Evolutionary conservation across 2,329 filamentous ascomycete genomes (phyloP).

Genomic region (Fusarium virguliforme): DNA sequence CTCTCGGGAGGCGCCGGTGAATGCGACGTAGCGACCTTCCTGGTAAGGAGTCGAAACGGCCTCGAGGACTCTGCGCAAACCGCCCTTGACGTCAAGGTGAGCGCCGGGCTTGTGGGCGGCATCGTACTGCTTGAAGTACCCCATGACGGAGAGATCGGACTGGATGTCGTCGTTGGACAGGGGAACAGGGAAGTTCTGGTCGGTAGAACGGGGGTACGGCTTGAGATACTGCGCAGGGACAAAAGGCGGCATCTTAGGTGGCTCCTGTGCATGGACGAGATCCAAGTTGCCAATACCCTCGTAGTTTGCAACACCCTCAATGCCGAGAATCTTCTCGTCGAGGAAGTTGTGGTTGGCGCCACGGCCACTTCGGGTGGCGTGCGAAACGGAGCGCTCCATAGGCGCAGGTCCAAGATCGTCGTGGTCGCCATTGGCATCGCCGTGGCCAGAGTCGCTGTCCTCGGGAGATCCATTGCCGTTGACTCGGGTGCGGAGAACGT

Average conservation of each 20-base stretch:
- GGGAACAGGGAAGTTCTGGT: conserved; percentile 70
- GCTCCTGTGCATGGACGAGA: conserved; percentile 69
- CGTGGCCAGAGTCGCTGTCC: conserved; percentile 69
- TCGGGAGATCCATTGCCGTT: conserved; percentile 68
- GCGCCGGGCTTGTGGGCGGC: conserved; percentile 68
- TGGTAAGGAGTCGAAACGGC: conserved; percentile 66
- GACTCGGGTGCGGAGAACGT: conserved; percentile 71
- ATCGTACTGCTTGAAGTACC: conserved; percentile 71
- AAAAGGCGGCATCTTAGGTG: conserved; percentile 71
- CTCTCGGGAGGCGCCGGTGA: conserved; percentile 62
- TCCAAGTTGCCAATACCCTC: conserved; percentile 73
- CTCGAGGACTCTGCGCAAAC: conserved; percentile 71
- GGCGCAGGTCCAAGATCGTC: conserved; percentile 66
- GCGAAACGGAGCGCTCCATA: conserved; percentile 77
- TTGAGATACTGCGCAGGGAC: conserved; percentile 73
- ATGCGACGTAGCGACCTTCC: conserved; percentile 66
- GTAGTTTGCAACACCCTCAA: conserved; percentile 74
- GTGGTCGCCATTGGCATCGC: conserved; percentile 67
- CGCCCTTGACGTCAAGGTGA: conserved; percentile 69
- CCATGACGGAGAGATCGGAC: conserved; percentile 72
- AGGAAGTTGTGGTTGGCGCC: conserved; percentile 68
- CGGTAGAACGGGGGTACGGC: conserved; percentile 68
- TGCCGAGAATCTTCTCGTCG: conserved; percentile 72
- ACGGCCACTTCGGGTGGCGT: conserved; percentile 75
- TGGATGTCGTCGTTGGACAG: conserved; percentile 68